Conservation (phyloP, 2,329 filamentous ascomycete genomes). For the Aspergillus versicolor region DNA sequence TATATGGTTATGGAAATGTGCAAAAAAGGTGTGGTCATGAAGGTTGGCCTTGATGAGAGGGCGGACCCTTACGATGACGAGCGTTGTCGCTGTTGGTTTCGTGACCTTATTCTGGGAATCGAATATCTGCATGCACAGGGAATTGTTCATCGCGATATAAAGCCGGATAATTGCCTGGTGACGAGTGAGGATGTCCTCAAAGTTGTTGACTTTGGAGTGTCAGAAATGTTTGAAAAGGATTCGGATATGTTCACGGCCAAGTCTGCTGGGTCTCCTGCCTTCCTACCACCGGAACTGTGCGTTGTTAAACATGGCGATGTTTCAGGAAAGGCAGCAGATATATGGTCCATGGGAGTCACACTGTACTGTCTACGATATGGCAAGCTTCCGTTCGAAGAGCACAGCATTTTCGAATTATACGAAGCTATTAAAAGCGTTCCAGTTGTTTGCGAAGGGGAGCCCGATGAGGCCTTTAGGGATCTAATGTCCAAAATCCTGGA, state of each 20-base stretch:
- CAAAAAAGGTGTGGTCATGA: conserved; percentile 97
- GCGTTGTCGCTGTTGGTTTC: conserved; percentile 84
- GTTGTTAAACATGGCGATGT: conserved; percentile 82
- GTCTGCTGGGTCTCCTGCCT: conserved; percentile 90
- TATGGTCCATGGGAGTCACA: conserved; percentile 98
- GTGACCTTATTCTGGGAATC: conserved; percentile 89
- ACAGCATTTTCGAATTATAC: conserved; percentile 80
- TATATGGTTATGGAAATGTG: conserved; percentile 99
- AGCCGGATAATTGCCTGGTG: conserved; percentile 91
- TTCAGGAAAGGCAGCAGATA: conserved; percentile 84
- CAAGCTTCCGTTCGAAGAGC: conserved; percentile 77
- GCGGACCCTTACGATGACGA: conserved; percentile 82
- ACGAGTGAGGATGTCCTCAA: conserved; percentile 93
- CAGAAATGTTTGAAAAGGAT: conserved; percentile 93
- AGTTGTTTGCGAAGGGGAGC: conserved; percentile 61
- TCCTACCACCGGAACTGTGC: conserved; percentile 90
- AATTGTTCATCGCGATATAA: conserved; percentile 94
- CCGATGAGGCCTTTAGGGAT: conserved; percentile 69
- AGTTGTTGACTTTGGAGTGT: conserved; percentile 98
- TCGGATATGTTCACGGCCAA: conserved; percentile 88
- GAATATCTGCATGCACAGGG: conserved; percentile 95
- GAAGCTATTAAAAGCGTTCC: conserved; percentile 77
- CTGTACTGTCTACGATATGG: conserved; percentile 92
- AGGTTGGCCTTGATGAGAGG: conserved; percentile 80
- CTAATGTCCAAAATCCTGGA: conserved; percentile 73